phyloP scores from a whole-genome alignment of 1,284 basidiomycete species.

The Phenoliferia sp. region DNA sequence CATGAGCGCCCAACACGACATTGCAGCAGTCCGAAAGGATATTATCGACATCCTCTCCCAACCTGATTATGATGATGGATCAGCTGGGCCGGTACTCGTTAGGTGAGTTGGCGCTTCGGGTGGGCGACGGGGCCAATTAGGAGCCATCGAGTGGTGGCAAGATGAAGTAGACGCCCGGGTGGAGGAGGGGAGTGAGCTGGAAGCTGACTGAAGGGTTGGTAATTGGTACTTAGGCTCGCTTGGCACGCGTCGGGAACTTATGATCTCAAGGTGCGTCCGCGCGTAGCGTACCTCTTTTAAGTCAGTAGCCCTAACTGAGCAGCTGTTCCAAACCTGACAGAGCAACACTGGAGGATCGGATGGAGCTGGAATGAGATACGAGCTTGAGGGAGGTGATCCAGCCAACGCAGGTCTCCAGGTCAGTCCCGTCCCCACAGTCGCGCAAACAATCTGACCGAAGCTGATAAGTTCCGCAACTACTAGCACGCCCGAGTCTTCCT shows the following conservation, averaged over 20 bases:
- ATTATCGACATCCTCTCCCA: slow-evolving; percentile 25
- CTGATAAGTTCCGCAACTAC: background rate
- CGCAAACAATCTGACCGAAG: background rate
- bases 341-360: slow-evolving; percentile 81
- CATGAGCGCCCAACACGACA: slow-evolving; percentile 14
- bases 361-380: slow-evolving; percentile 90
- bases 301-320: too few relatives aligned
- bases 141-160: too few relatives aligned
- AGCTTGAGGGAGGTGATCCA: slow-evolving; percentile 73
- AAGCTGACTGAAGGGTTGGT: background rate
- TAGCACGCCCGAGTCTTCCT: slow-evolving; percentile 74
- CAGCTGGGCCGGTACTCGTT: slow-evolving; percentile 42
- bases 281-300: too few relatives aligned
- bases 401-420: slow-evolving; percentile 55
- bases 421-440: background rate
- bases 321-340: slow-evolving; percentile 51
- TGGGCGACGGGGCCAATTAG: background rate
- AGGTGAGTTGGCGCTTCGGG: slow-evolving; percentile 35
- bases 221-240: slow-evolving; percentile 9
- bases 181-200: background rate
- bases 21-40: slow-evolving; percentile 27
- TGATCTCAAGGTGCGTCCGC: slow-evolving; percentile 4
- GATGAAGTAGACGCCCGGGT: background rate
- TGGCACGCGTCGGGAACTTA: slow-evolving; percentile 35
- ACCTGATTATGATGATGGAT: slow-evolving; percentile 35